Conservation (phyloP, 352 stramenopile genomes). For the Poterioochromonas sp. region DNA sequence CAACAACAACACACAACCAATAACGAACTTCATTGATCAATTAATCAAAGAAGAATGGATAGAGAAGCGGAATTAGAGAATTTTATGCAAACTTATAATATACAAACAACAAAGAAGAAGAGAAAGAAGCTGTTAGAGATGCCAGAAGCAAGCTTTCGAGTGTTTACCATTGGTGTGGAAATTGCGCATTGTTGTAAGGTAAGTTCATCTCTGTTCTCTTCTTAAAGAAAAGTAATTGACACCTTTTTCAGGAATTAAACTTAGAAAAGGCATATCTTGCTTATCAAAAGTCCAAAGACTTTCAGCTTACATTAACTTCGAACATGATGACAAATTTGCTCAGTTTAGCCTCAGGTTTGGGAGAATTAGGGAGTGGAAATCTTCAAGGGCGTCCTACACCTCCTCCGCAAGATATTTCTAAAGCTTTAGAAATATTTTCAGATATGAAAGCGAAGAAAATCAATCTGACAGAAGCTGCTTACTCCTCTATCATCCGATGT, state of each 20-base stretch:
- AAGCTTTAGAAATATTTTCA: not conserved
- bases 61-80: not conserved
- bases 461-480: not conserved
- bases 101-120: not conserved
- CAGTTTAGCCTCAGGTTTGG: not conserved
- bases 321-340: conserved; percentile 1
- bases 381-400: not conserved
- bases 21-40: too few relatives aligned
- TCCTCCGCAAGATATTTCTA: conserved; percentile 14
- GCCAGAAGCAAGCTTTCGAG: not conserved
- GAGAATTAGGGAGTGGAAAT: not conserved
- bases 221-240: not conserved
- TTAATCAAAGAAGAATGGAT: too few relatives aligned
- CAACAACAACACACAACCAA: too few relatives aligned
- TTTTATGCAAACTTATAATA: not conserved
- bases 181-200: conserved; percentile 19
- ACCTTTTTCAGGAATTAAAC: conserved; percentile 11
- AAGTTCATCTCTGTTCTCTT: not conserved
- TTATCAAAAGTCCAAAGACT: not conserved
- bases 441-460: not conserved
- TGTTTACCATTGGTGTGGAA: not conserved
- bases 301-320: not conserved
- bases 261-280: not conserved
- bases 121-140: not conserved
- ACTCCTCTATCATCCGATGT: not conserved